Evolutionary conservation across 768 basidiomycete genomes (phyloP).

Genomic region (Naganishia antarctica): DNA sequence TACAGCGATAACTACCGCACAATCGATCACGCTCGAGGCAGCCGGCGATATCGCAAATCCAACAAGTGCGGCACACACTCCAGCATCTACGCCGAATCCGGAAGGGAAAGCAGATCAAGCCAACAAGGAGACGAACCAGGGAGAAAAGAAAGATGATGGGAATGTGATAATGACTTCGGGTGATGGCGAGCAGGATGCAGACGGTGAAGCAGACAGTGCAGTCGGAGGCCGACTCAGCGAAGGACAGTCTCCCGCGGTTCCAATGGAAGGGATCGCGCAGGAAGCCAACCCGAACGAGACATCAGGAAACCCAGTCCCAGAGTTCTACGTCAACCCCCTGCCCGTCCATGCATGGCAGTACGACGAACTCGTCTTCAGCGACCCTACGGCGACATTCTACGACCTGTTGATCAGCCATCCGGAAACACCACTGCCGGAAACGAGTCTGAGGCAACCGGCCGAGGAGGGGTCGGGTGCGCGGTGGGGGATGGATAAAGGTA

Average conservation of each 20-base stretch:
- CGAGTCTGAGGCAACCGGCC: conserved; percentile 21
- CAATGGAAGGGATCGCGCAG: conserved; percentile 3
- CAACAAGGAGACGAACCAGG: conserved; percentile 2
- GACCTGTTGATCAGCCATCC: conserved; percentile 72
- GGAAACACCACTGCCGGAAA: conserved; percentile 67
- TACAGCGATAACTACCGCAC: conserved; percentile 58
- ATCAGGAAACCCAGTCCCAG: not conserved
- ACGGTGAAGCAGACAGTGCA: conserved; percentile 2
- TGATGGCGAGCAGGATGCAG: not conserved
- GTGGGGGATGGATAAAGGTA: conserved; percentile 60
- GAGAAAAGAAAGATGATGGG: conserved; percentile 4
- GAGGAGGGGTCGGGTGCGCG: conserved; percentile 34
- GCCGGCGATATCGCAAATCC: not conserved
- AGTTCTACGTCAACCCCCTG: conserved; percentile 25
- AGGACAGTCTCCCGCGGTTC: not conserved
- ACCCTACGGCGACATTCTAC: conserved; percentile 83
- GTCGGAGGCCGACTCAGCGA: not conserved
- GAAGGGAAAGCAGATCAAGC: not conserved
- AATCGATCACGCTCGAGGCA: conserved; percentile 47
- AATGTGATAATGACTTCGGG: conserved; percentile 7
- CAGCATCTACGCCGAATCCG: not conserved
- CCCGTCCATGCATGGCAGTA: conserved; percentile 94
- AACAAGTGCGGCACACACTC: not conserved
- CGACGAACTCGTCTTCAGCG: conserved; percentile 93
- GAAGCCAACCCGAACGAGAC: not conserved